These are phyloP conservation scores for Thermomucor indicae-seudaticae DNA, from an alignment of 371 early-diverging fungal genomes.

Conservation along the genomic window DNA sequence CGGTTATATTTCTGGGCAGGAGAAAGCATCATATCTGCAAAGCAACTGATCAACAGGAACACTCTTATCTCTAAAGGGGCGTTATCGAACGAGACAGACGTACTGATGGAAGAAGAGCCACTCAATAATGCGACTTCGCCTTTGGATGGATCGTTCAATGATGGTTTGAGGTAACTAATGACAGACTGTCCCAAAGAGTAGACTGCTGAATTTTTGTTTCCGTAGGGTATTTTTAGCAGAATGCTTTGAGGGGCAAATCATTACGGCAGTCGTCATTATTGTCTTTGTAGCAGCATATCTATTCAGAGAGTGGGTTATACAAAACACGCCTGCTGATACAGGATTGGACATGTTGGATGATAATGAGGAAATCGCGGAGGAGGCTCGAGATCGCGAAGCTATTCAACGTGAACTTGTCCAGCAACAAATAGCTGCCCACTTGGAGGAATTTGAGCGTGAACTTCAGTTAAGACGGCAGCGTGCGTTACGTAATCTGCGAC, in stretches of 20 bases:
- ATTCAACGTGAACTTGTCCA: not conserved
- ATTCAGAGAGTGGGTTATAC: slow-evolving; percentile 84
- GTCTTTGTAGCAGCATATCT: slow-evolving; percentile 75
- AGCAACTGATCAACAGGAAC: not conserved
- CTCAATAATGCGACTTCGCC: not conserved
- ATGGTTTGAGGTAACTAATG: slow-evolving; percentile 4
- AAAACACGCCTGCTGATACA: slow-evolving; percentile 60
- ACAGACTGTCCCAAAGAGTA: not conserved
- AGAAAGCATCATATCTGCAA: slow-evolving; percentile 20
- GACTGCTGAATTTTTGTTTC: not conserved
- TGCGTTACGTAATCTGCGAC: not conserved
- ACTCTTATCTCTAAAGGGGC: too few species aligned
- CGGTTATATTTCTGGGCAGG: slow-evolving; percentile 76
- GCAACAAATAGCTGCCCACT: slow-evolving; percentile 4
- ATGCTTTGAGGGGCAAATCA: slow-evolving; percentile 86
- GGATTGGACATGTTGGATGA: slow-evolving; percentile 18
- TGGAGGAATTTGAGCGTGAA: slow-evolving; percentile 5
- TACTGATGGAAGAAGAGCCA: too few species aligned
- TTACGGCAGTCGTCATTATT: slow-evolving; percentile 71
- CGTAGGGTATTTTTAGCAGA: slow-evolving; percentile 67
- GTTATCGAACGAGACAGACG: too few species aligned
- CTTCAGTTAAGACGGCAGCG: slow-evolving; percentile 6
- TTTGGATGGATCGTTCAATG: not conserved
- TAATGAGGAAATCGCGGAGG: slow-evolving; percentile 12
- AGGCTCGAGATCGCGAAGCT: not conserved